A percentile compares a stretch with the other conserved stretches of the same genome.
Evolutionary conservation across 23 red algal genomes (phyloP).

Genomic region (Cyanidioschyzon merolae): DNA sequence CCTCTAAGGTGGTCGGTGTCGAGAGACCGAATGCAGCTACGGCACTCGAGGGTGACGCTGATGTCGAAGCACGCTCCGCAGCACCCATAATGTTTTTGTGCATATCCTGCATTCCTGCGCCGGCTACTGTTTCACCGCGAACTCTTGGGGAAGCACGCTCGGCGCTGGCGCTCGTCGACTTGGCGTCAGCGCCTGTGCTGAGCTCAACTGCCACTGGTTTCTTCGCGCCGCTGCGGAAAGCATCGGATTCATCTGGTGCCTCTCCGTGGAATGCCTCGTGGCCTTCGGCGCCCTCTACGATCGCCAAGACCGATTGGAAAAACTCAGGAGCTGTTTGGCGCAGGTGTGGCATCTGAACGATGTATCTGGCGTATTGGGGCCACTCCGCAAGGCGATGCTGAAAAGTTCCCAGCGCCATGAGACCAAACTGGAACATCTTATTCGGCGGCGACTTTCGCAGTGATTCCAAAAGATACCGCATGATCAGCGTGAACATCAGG

Average conservation of each 20-base stretch:
- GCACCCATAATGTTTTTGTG: not conserved
- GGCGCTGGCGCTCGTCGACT: not conserved
- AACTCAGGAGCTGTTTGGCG: constrained; percentile 41
- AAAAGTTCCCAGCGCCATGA: constrained; percentile 56
- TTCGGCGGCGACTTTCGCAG: constrained; percentile 43
- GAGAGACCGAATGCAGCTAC: constrained; percentile 4
- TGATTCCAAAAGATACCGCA: constrained; percentile 67
- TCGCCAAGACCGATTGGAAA: not conserved
- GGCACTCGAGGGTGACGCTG: not conserved
- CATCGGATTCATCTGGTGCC: not conserved
- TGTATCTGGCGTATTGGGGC: constrained; percentile 53
- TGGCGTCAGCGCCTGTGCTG: not conserved
- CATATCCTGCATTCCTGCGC: not conserved
- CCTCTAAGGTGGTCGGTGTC: constrained; percentile 9
- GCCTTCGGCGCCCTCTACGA: not conserved
- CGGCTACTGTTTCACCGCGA: not conserved
- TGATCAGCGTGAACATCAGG: constrained; percentile 29
- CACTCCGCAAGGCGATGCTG: constrained; percentile 46
- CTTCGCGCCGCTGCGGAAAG: not conserved
- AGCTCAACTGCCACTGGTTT: not conserved
- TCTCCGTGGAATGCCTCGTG: not conserved
- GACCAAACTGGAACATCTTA: constrained; percentile 55
- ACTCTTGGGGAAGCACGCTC: not conserved
- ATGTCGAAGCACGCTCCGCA: not conserved
- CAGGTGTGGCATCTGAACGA: constrained; percentile 54